Conservation (phyloP, 1,139 yeast species). For the Spathaspora sp. region DNA sequence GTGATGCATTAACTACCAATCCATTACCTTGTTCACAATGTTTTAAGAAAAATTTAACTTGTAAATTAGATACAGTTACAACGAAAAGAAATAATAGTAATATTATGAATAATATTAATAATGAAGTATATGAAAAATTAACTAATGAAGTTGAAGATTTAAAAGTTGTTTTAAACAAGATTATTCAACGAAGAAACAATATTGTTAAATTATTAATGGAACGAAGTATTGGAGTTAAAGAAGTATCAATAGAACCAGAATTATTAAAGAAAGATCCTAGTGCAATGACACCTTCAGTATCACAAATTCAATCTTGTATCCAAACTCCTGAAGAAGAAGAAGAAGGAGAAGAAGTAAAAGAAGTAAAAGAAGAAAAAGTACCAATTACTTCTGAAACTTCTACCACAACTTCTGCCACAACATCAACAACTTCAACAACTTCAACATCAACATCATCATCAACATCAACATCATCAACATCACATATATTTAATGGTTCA, state of each 20-base stretch:
- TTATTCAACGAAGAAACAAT: slow-evolving; percentile 24
- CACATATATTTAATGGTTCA: slow-evolving; percentile 5
- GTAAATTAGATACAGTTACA: slow-evolving; percentile 47
- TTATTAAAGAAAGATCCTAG: not conserved
- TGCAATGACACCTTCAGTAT: slow-evolving; percentile 22
- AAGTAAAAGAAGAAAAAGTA: too few species aligned
- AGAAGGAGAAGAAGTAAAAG: too few species aligned
- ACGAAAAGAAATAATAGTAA: slow-evolving; percentile 27
- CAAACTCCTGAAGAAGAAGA: slow-evolving; percentile 18
- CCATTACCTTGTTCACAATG: slow-evolving; percentile 64
- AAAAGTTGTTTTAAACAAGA: slow-evolving; percentile 14
- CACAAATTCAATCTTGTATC: slow-evolving; percentile 31
- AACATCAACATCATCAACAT: too few species aligned
- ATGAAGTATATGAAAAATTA: slow-evolving; percentile 33
- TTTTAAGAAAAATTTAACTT: slow-evolving; percentile 46
- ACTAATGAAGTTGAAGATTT: slow-evolving; percentile 25
- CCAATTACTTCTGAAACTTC: not conserved
- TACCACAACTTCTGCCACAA: not conserved
- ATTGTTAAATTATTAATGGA: slow-evolving; percentile 25
- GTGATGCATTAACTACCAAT: slow-evolving; percentile 52
- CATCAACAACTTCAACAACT: not conserved
- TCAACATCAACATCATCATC: not conserved
- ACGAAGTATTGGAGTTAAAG: slow-evolving; percentile 15
- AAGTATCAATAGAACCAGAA: slow-evolving; percentile 2
- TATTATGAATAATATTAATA: slow-evolving; percentile 25